phyloP scores from a whole-genome alignment of 2,329 filamentous ascomycete genomes.

The Penicillium sp. region DNA sequence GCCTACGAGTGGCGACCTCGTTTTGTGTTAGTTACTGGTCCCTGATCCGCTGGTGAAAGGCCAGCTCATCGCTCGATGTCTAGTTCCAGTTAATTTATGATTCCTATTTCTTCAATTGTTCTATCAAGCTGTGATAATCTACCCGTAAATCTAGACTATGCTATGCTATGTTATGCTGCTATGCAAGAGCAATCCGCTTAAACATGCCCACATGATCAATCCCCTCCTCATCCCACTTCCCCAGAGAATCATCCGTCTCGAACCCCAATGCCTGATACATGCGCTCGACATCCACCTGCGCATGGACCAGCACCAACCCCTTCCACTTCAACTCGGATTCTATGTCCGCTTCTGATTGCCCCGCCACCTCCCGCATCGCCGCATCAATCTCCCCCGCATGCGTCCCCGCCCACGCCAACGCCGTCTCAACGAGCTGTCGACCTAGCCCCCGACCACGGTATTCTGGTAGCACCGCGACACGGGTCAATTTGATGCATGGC shows the following conservation, averaged over 20 bases:
- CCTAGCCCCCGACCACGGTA: constrained; percentile 70
- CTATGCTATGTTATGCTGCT: no score
- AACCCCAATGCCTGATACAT: constrained; percentile 78
- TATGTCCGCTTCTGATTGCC: constrained; percentile 41
- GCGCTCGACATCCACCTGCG: constrained; percentile 67
- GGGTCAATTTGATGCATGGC: constrained; percentile 80
- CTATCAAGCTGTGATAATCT: no score
- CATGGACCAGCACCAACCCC: constrained; percentile 78
- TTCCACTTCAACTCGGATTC: constrained; percentile 57
- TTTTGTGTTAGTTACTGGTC: constrained; percentile 21
- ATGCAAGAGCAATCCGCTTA: constrained; percentile 24
- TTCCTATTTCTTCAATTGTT: neutral
- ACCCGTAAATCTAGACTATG: no score
- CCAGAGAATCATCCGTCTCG: constrained; percentile 71
- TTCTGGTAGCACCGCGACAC: constrained; percentile 70
- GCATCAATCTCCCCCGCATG: constrained; percentile 58
- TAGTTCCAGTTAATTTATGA: constrained; percentile 2
- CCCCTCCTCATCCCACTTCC: constrained; percentile 80
- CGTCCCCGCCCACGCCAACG: constrained; percentile 67
- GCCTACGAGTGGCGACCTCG: constrained; percentile 30
- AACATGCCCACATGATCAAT: constrained; percentile 89
- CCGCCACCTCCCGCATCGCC: constrained; percentile 22
- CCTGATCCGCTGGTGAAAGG: constrained; percentile 15
- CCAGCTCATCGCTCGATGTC: constrained; percentile 8
- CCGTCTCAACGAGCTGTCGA: constrained; percentile 67